phyloP scores from a whole-genome alignment of 2,329 filamentous ascomycete species.

The Fusarium sarcochroum region DNA sequence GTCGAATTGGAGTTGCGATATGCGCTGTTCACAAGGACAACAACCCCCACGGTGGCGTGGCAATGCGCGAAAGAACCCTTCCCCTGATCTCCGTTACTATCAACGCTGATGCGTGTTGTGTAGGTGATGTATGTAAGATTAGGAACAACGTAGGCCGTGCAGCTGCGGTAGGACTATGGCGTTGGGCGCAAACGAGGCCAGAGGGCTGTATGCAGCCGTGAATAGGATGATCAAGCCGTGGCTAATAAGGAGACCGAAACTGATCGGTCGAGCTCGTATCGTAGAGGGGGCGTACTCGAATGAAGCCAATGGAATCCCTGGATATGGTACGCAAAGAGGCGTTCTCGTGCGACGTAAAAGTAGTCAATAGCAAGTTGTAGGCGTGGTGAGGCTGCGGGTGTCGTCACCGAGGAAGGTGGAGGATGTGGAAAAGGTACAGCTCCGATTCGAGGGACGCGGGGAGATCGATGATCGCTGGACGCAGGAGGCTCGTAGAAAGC shows the following conservation, averaged over 20 bases:
- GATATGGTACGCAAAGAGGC: slow-evolving; percentile 46
- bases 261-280: slow-evolving; percentile 53
- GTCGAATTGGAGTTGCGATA: slow-evolving; percentile 40
- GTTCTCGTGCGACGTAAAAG: slow-evolving; percentile 43
- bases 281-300: slow-evolving; percentile 37
- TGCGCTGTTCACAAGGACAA: slow-evolving; percentile 34
- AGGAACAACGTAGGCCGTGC: slow-evolving; percentile 20
- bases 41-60: slow-evolving; percentile 43
- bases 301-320: slow-evolving; percentile 45
- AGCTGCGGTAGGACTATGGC: slow-evolving; percentile 41
- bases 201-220: slow-evolving; percentile 44
- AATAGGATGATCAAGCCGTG: slow-evolving; percentile 45
- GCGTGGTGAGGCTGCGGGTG: slow-evolving; percentile 40
- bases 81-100: slow-evolving; percentile 28
- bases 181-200: slow-evolving; percentile 43
- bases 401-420: slow-evolving; percentile 35
- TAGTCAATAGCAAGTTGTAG: slow-evolving; percentile 43
- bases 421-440: slow-evolving; percentile 28
- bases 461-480: slow-evolving; percentile 35
- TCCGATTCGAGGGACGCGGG: slow-evolving; percentile 37
- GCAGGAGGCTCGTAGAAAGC: slow-evolving; percentile 18
- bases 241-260: slow-evolving; percentile 41
- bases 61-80: slow-evolving; percentile 35
- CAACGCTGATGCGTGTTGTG: slow-evolving; percentile 31
- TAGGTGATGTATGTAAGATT: slow-evolving; percentile 39